These are phyloP conservation scores for Aspergillus pseudoterreus DNA, from an alignment of 2,329 filamentous ascomycete species.

Conservation along the genomic window DNA sequence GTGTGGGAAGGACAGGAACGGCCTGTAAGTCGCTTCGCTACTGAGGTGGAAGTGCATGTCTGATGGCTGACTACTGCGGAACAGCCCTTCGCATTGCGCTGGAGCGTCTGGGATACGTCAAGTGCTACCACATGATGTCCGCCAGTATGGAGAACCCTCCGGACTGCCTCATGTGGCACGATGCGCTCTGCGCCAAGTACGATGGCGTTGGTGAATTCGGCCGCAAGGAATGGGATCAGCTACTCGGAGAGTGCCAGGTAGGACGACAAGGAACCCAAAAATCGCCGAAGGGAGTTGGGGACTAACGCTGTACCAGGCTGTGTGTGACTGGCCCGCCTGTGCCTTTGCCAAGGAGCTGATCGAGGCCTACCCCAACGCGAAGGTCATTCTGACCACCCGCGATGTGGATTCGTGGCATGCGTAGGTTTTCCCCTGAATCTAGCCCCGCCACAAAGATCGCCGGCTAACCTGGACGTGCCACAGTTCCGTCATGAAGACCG, in stretches of 20 bases:
- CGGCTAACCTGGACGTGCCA: constrained; percentile 1
- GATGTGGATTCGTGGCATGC: constrained; percentile 63
- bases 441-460: not conserved
- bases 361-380: constrained; percentile 68
- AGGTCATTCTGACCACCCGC: constrained; percentile 65
- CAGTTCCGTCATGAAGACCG: constrained; percentile 61
- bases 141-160: constrained; percentile 65
- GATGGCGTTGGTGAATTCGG: constrained; percentile 61
- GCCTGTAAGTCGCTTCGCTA: constrained; percentile 51
- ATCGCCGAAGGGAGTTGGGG: constrained; percentile 2
- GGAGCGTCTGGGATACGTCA: constrained; percentile 62
- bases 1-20: constrained; percentile 67
- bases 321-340: constrained; percentile 66
- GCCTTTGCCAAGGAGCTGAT: constrained; percentile 68
- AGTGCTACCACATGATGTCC: constrained; percentile 73
- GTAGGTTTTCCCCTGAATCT: constrained; percentile 22
- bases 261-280: not conserved
- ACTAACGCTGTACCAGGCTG: constrained; percentile 42
- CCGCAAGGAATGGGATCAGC: constrained; percentile 65
- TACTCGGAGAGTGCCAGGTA: constrained; percentile 59
- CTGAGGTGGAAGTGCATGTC: not conserved
- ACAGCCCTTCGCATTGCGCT: constrained; percentile 62
- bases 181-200: constrained; percentile 62
- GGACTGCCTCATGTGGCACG: constrained; percentile 67
- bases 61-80: not conserved